phyloP scores from a whole-genome alignment of 1,284 basidiomycete genomes.

The Kwoniella shivajii region DNA sequence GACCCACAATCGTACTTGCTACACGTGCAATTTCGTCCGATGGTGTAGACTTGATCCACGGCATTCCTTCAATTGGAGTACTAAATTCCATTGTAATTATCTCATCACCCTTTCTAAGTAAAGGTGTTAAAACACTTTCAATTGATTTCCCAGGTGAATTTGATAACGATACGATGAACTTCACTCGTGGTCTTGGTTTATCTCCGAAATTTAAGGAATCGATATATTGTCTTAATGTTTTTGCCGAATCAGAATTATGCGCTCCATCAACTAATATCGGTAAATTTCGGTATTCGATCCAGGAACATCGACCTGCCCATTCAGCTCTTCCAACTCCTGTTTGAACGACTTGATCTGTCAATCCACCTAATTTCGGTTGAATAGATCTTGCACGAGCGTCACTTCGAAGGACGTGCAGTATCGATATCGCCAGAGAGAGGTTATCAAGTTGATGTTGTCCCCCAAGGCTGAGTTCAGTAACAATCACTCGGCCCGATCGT shows the following conservation, averaged over 20 bases:
- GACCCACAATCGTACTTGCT: constrained; percentile 45
- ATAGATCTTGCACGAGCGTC: constrained; percentile 51
- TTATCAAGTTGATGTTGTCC: constrained; percentile 84
- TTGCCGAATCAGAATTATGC: constrained; percentile 85
- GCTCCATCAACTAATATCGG: constrained; percentile 85
- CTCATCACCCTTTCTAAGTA: constrained; percentile 57
- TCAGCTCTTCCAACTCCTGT: constrained; percentile 63
- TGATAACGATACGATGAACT: constrained; percentile 73
- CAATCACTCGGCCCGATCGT: neutral
- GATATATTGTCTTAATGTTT: constrained; percentile 71
- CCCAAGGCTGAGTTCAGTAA: constrained; percentile 60
- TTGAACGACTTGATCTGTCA: constrained; percentile 60
- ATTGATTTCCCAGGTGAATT: constrained; percentile 79
- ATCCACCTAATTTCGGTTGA: constrained; percentile 41
- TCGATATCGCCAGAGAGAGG: constrained; percentile 67
- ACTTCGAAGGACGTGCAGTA: constrained; percentile 66
- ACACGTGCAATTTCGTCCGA: constrained; percentile 59
- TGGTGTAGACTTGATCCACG: constrained; percentile 75
- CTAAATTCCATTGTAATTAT: constrained; percentile 66
- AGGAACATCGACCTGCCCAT: constrained; percentile 88
- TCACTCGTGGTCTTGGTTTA: constrained; percentile 33
- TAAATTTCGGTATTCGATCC: constrained; percentile 56
- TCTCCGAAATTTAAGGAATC: constrained; percentile 54
- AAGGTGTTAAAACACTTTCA: constrained; percentile 66
- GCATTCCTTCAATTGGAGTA: constrained; percentile 81